These are phyloP conservation scores for Zygnema circumcarinatum DNA, from an alignment of 139 green algal genomes.

Conservation along the genomic window DNA sequence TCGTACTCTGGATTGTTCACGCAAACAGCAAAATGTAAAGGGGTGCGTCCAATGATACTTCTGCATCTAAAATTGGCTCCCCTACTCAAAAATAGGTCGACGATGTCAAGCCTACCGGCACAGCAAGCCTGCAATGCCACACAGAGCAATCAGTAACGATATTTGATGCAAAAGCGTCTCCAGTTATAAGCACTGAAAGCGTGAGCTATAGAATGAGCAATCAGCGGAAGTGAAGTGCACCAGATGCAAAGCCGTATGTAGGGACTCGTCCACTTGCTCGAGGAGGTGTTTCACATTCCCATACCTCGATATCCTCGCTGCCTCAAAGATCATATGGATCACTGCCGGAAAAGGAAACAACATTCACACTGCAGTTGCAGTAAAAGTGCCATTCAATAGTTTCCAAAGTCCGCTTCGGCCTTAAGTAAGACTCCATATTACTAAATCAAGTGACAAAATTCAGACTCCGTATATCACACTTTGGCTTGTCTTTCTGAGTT, in stretches of 20 bases:
- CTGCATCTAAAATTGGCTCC: not conserved
- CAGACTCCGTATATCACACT: too few relatives aligned
- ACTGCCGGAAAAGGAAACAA: not conserved
- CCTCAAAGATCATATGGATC: not conserved
- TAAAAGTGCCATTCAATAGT: too few relatives aligned
- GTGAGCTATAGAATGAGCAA: too few relatives aligned
- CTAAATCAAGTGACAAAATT: too few relatives aligned
- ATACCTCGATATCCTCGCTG: not conserved
- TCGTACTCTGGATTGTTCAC: not conserved
- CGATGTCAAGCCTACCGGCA: not conserved
- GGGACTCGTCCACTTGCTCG: not conserved
- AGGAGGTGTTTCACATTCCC: not conserved
- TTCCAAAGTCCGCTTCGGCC: too few relatives aligned
- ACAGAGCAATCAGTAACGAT: too few relatives aligned
- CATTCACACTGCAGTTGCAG: not conserved
- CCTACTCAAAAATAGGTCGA: not conserved
- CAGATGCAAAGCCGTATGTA: not conserved
- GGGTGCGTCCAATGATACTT: not conserved
- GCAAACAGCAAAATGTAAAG: not conserved
- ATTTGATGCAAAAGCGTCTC: too few relatives aligned
- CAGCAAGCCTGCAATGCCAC: not conserved
- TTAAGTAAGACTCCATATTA: too few relatives aligned
- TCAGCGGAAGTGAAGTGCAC: too few relatives aligned
- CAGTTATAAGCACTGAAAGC: too few relatives aligned
- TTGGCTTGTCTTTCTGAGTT: too few relatives aligned